Evolutionary conservation across 768 basidiomycete species (phyloP).

Genomic region (Tephrocybe sp.): DNA sequence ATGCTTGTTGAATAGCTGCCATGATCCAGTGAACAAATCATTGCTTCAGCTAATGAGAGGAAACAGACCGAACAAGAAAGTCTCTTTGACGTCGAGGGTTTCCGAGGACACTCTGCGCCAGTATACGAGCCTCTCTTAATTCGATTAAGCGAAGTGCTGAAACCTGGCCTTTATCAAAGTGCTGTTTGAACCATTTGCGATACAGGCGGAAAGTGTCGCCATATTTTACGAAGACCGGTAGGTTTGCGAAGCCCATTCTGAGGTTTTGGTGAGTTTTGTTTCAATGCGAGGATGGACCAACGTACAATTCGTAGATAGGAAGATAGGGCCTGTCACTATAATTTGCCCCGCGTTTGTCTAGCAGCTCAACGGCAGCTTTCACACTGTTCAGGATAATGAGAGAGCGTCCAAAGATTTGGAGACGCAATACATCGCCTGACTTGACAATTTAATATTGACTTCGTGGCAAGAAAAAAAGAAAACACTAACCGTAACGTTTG

Average conservation of each 20-base stretch:
- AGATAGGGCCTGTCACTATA: conserved; percentile 25
- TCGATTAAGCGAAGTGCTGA: conserved; percentile 19
- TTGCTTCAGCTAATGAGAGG: no score
- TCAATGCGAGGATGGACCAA: not conserved
- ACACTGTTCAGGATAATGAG: conserved; percentile 22
- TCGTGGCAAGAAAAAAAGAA: not conserved
- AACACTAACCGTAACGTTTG: not conserved
- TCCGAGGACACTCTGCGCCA: conserved; percentile 26
- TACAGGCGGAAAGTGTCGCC: conserved; percentile 20
- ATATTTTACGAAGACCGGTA: conserved; percentile 19
- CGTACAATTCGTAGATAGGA: conserved; percentile 14
- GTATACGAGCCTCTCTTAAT: conserved; percentile 8
- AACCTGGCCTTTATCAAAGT: conserved; percentile 19
- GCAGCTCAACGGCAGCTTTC: conserved; percentile 24
- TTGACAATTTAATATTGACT: not conserved
- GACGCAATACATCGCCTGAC: conserved; percentile 22
- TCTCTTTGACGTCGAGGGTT: not conserved
- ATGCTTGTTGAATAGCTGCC: conserved; percentile 24
- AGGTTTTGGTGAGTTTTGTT: not conserved
- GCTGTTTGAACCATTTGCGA: conserved; percentile 16
- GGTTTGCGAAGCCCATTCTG: conserved; percentile 15
- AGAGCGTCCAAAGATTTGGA: conserved; percentile 22
- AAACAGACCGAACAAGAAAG: not conserved
- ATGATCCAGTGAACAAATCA: no score
- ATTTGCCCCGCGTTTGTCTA: conserved; percentile 23